Evolutionary conservation across 2,329 filamentous ascomycete species (phyloP).

Genomic region (Fusarium armeniacum): DNA sequence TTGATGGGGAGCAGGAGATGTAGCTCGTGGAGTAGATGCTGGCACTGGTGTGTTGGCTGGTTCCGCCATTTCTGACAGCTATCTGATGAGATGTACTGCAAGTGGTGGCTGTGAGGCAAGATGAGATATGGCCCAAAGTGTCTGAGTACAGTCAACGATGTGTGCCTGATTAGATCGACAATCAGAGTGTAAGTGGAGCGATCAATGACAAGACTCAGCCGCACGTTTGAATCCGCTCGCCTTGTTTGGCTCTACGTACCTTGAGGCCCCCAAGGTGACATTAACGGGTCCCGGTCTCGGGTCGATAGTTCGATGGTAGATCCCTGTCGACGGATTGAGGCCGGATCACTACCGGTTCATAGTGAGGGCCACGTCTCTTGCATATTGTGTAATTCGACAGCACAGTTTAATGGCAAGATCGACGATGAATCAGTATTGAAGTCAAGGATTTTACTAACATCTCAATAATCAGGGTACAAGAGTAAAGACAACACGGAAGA

Average conservation of each 20-base stretch:
- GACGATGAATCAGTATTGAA: not conserved
- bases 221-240: slow-evolving; percentile 27
- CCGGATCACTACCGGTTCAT: slow-evolving; percentile 26
- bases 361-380: not conserved
- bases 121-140: not conserved
- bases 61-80: slow-evolving; percentile 58
- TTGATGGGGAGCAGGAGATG: slow-evolving; percentile 55
- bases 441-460: not conserved
- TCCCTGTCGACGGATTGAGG: slow-evolving; percentile 29
- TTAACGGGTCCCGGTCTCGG: slow-evolving; percentile 22
- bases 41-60: slow-evolving; percentile 63
- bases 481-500: slow-evolving; percentile 14
- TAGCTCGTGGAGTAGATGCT: slow-evolving; percentile 60
- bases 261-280: slow-evolving; percentile 13
- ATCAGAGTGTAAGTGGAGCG: slow-evolving; percentile 35
- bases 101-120: not conserved
- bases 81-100: not conserved
- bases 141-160: slow-evolving; percentile 5
- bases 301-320: slow-evolving; percentile 26
- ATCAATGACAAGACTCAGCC: slow-evolving; percentile 28
- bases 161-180: slow-evolving; percentile 28
- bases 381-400: not conserved
- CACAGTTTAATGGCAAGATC: not conserved
- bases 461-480: slow-evolving; percentile 11
- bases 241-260: slow-evolving; percentile 20